Base-by-base conservation (phyloP, 192 early-diverging fungal genomes). In the Backusella sp. region DNA sequence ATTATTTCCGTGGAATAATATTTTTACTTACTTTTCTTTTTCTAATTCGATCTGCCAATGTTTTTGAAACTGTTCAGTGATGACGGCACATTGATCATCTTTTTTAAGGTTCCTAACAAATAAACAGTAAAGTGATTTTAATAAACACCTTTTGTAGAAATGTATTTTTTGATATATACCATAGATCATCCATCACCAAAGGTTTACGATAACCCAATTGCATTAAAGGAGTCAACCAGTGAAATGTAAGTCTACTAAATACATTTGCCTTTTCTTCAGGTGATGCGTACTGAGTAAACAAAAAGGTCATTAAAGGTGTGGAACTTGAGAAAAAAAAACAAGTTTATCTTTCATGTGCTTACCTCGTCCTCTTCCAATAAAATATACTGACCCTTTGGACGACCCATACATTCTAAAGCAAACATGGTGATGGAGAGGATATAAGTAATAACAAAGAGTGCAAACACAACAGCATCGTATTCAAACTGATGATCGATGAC, bases 211-310 rank as follows among this genome's bases (percentile, higher is more conserved):
- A 91, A 1, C 96, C 96, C 37, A 91, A 80, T 65, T 91, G 90
- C 83, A 99, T 93, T 74, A 98, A 77, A 9, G 90, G 88, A 49
- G 92, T 91, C 88, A 99, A 92, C 97, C 97, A 99, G 26, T 90
- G 83, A 82, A 98, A 99, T 3, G 92, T 90, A 3, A 96, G 76
- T 26, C 86, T 86, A 44, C 93, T 93, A 74, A 96, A 96, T 21
- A 99, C 88, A 80, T 94, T 94, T 66, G 96, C 91, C 12, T 85
- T 88, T 28, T 90, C 91, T 77, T 97, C 96, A 6, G 96, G 95
- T 59, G 86, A 88, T 30, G 67, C 70, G 6, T 82, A 79, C 75
- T 84, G 52, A n/a, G 34, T 11, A 53, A 41, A 34, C 36, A 32
- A 28, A 11, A 2, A 65, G 41, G 14, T 34, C 15, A 56, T 26